Percentiles rank a stretch among this genome's conserved stretches.
These are phyloP conservation scores for Sanghuangporus sanghuang DNA, from an alignment of 1,284 basidiomycete genomes.

Conservation along the genomic window DNA sequence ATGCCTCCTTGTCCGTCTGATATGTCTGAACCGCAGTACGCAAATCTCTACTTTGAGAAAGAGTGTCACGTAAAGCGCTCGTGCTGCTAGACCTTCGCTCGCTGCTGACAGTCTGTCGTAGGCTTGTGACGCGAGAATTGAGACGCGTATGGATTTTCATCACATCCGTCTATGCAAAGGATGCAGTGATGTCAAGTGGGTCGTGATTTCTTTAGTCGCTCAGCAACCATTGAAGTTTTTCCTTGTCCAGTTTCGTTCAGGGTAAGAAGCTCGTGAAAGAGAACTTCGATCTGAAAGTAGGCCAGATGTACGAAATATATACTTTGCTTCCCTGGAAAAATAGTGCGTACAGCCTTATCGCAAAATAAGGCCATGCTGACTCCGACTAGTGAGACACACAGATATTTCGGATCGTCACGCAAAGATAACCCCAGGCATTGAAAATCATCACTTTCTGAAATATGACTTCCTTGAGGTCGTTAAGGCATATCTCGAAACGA, in stretches of 20 bases:
- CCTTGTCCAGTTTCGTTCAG: neutral
- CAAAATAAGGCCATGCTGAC: too few relatives aligned
- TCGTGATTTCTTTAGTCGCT: neutral
- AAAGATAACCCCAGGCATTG: too few relatives aligned
- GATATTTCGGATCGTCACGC: too few relatives aligned
- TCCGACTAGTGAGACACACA: too few relatives aligned
- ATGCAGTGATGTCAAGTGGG: conserved; percentile 1
- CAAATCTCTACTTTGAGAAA: conserved; percentile 27
- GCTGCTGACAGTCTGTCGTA: neutral
- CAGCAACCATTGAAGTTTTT: neutral
- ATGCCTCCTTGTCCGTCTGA: conserved; percentile 29
- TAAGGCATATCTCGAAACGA: too few relatives aligned
- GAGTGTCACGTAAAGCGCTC: conserved; percentile 17
- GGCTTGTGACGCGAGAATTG: neutral
- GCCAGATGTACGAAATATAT: too few relatives aligned
- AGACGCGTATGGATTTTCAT: neutral
- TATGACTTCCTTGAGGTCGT: too few relatives aligned
- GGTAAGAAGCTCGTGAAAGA: too few relatives aligned
- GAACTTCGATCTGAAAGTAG: too few relatives aligned
- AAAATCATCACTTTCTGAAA: too few relatives aligned
- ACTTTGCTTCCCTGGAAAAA: too few relatives aligned
- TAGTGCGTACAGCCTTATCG: too few relatives aligned
- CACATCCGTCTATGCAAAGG: neutral
- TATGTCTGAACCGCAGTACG: conserved; percentile 30
- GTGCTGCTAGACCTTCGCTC: neutral